These are phyloP conservation scores for Chrysosporium keratinophilum DNA, from an alignment of 2,329 filamentous ascomycete species.

Conservation along the genomic window DNA sequence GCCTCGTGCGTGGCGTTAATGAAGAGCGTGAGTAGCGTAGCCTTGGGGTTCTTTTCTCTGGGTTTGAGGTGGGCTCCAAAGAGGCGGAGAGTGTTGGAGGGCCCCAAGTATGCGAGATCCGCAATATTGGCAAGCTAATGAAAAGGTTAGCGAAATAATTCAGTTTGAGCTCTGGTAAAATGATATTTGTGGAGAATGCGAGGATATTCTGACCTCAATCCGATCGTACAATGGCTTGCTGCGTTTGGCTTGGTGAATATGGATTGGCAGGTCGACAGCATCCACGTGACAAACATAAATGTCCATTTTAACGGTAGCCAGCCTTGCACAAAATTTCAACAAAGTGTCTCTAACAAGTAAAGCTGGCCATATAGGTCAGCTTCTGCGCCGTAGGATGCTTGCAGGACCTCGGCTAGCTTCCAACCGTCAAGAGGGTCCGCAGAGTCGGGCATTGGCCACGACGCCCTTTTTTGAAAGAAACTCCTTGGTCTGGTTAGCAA, in stretches of 20 bases:
- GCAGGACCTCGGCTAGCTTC: slow-evolving; percentile 23
- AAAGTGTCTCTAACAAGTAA: slow-evolving; percentile 27
- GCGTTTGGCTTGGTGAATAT: slow-evolving; percentile 5
- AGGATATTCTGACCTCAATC: slow-evolving; percentile 28
- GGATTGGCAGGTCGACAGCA: slow-evolving; percentile 18
- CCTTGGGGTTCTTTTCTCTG: slow-evolving; percentile 28
- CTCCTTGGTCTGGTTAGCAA: slow-evolving; percentile 22
- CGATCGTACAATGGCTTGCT: slow-evolving; percentile 24
- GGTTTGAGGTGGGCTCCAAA: slow-evolving; percentile 30
- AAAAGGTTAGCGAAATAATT: background rate
- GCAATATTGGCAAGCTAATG: slow-evolving; percentile 34
- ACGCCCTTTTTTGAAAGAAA: slow-evolving; percentile 22
- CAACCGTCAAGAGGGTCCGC: slow-evolving; percentile 33
- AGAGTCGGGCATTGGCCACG: slow-evolving; percentile 33
- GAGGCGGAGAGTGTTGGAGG: slow-evolving; percentile 17
- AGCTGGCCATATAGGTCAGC: slow-evolving; percentile 35
- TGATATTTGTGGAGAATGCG: background rate
- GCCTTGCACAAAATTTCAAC: slow-evolving; percentile 23
- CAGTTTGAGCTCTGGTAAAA: background rate
- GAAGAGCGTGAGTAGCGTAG: slow-evolving; percentile 36
- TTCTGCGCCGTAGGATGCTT: slow-evolving; percentile 20
- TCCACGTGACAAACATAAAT: slow-evolving; percentile 26
- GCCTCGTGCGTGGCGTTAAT: slow-evolving; percentile 27
- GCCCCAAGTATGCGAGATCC: slow-evolving; percentile 29
- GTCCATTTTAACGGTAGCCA: slow-evolving; percentile 17